These are phyloP conservation scores for Rhodotorula sp. DNA, from an alignment of 1,284 basidiomycete species.

Conservation along the genomic window DNA sequence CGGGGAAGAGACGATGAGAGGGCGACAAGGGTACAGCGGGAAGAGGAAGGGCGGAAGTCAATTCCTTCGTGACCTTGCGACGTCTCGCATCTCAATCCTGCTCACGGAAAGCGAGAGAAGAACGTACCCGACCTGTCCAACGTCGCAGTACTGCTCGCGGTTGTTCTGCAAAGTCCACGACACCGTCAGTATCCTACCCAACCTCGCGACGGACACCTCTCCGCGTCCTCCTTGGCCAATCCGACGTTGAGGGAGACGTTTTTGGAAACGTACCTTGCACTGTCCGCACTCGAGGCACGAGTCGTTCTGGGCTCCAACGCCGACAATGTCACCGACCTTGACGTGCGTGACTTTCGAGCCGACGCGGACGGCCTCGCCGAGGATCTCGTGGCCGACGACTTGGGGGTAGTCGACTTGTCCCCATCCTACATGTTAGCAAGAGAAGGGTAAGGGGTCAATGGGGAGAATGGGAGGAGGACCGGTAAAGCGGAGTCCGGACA, in stretches of 20 bases:
- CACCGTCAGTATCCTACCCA: no score
- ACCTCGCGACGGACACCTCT: no score
- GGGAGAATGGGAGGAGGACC: background rate
- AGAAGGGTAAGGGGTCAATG: background rate
- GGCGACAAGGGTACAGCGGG: no score
- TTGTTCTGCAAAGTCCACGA: conserved; percentile 1
- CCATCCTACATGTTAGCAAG: conserved; percentile 29
- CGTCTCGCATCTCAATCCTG: no score
- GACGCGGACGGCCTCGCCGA: conserved; percentile 51
- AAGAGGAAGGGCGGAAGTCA: no score
- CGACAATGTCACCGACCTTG: conserved; percentile 55
- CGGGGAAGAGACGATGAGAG: no score
- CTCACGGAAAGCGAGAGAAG: no score
- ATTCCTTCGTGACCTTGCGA: no score
- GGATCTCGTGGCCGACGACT: conserved; percentile 55
- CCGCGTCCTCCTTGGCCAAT: no score
- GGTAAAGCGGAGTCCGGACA: no score
- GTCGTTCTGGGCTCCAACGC: conserved; percentile 56
- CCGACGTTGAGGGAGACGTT: no score
- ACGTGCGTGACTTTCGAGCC: conserved; percentile 50
- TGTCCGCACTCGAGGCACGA: conserved; percentile 51
- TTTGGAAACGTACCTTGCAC: conserved; percentile 47
- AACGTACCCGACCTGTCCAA: conserved; percentile 44
- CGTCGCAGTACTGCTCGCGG: conserved; percentile 52
- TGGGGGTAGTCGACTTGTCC: conserved; percentile 33